Evolutionary conservation across 805 yeast genomes (phyloP).

Genomic region (Danielozyma ontarioensis): DNA sequence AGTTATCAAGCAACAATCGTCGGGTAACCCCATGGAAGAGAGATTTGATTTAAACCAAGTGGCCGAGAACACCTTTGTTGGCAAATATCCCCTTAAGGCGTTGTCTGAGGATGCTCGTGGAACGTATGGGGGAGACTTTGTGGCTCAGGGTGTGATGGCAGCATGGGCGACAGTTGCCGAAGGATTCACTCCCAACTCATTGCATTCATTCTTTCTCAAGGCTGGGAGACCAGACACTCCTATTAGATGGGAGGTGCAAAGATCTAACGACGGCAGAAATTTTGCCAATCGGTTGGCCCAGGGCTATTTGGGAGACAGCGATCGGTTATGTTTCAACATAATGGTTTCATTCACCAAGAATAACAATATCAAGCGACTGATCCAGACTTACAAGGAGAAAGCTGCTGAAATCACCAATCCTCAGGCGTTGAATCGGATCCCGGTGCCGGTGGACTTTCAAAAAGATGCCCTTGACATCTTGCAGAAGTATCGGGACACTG

Average conservation of each 20-base stretch:
- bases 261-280: constrained; percentile 17
- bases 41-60: constrained; percentile 9
- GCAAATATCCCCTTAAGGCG: constrained; percentile 21
- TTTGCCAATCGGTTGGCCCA: constrained; percentile 19
- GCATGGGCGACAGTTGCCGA: constrained; percentile 23
- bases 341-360: constrained; percentile 19
- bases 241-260: constrained; percentile 21
- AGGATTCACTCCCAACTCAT: constrained; percentile 20
- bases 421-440: background rate
- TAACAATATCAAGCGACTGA: constrained; percentile 9
- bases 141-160: constrained; percentile 20
- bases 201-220: constrained; percentile 23
- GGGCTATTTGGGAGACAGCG: constrained; percentile 15
- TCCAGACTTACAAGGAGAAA: background rate
- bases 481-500: constrained; percentile 6
- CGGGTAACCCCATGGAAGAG: constrained; percentile 16
- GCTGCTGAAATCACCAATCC: background rate
- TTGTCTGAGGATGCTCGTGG: constrained; percentile 18
- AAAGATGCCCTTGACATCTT: constrained; percentile 6
- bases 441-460: constrained; percentile 1
- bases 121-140: constrained; percentile 25
- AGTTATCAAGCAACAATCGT: too few relatives aligned
- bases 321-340: constrained; percentile 15
- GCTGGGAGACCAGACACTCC: constrained; percentile 17
- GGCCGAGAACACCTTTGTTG: constrained; percentile 12